Evolutionary conservation across 2,329 filamentous ascomycete species (phyloP).

Genomic region (Atkinsonella hypoxylon): DNA sequence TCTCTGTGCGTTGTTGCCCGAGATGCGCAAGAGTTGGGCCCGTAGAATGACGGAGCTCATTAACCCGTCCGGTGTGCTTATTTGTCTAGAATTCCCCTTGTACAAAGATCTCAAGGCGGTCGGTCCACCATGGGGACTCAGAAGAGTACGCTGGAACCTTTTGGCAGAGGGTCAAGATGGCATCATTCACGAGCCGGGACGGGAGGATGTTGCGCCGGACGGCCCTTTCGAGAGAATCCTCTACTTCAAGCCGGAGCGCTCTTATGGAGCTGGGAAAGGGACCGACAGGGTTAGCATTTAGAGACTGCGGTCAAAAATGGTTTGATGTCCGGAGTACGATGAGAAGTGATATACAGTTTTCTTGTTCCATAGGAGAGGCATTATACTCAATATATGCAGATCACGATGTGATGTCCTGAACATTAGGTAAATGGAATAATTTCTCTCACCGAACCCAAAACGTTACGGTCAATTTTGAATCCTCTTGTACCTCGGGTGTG

Average conservation of each 20-base stretch:
- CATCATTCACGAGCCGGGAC: neutral
- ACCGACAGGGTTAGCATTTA: conserved; percentile 4
- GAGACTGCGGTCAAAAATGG: neutral
- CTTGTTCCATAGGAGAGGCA: neutral
- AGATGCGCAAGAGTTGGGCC: conserved; percentile 4
- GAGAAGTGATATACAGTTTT: neutral
- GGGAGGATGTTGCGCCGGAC: neutral
- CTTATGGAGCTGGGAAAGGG: conserved; percentile 3
- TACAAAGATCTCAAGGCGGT: conserved; percentile 6
- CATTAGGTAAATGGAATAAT: too few relatives aligned
- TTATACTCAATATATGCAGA: neutral
- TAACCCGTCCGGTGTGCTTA: neutral
- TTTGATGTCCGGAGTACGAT: neutral
- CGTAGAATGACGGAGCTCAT: conserved; percentile 3
- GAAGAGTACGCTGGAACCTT: conserved; percentile 5
- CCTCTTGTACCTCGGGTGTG: too few relatives aligned
- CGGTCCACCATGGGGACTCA: conserved; percentile 6
- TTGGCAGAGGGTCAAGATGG: conserved; percentile 5
- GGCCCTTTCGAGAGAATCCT: neutral
- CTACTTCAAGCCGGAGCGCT: neutral
- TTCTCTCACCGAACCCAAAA: too few relatives aligned
- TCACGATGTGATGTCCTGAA: too few relatives aligned
- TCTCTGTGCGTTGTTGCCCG: conserved; percentile 3
- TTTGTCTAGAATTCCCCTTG: conserved; percentile 6
- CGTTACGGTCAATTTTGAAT: too few relatives aligned